Evolutionary conservation across 768 basidiomycete species (phyloP), one percentile per base, ranked within the genome.

Genomic region (Grammothele lineata): DNA sequence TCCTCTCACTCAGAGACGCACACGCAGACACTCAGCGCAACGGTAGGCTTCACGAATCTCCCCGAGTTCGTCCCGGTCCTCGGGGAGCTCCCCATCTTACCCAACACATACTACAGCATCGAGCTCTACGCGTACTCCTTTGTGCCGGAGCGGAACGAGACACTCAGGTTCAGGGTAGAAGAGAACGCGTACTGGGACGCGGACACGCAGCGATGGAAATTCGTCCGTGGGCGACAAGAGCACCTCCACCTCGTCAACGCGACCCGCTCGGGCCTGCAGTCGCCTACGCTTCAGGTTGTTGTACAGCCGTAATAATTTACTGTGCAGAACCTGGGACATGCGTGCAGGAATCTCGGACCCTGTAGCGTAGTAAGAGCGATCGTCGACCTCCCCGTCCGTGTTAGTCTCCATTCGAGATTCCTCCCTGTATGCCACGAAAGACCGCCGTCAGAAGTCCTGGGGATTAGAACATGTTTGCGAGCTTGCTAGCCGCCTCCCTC

Each of bases 401-500:
- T n/a, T n/a, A n/a, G n/a, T n/a, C n/a, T n/a, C 27, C 8, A 30
- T 7, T 30, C 27, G 27, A 30, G 27, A 30, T 30, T n/a, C 27
- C 27, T 30, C 27, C 27, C 8, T 30, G 7, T 7, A 30, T 14
- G 27, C 27, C 27, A 30, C 14, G 8, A 7, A 30, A 7, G 27
- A 30, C 27, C 14, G 27, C 14, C 27, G 7, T 30, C 27, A 7
- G 27, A 14, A 30, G 8, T 7, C 14, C 7, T 14, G n/a, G 27
- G 27, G 14, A 30, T 61, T 69, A 90, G 62, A 90, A 88, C 84
- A 89, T 86, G 60, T 92, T 94, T 6, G 90, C 91, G 47, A 93
- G 74, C 64, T 92, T 93, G 62, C 88, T 88, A 17, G 89, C 91
- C 12, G 89, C 89, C 59, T 90, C 84, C 58, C 85, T 74, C 9